Evolutionary conservation across 257 asterid species (phyloP).

Genomic region (Craterostigma plantagineum): DNA sequence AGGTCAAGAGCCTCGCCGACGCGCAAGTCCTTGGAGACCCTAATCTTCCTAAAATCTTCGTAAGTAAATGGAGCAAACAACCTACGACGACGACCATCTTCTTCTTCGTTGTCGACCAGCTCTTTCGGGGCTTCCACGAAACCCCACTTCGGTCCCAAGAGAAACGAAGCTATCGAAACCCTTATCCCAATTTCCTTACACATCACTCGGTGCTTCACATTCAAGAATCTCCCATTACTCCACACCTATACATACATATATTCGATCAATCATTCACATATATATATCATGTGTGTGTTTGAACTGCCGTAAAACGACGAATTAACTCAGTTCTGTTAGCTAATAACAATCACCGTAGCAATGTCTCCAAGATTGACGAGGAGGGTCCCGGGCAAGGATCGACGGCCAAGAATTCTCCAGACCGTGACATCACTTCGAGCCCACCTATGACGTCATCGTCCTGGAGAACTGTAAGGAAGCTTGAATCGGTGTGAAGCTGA

Average conservation of each 20-base stretch:
- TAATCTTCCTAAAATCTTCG: slow-evolving; percentile 16
- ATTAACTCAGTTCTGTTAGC: too few relatives aligned
- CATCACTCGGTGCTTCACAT: slow-evolving; percentile 42
- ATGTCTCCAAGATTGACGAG: slow-evolving; percentile 53
- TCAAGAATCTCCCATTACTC: slow-evolving; percentile 53
- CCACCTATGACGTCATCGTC: slow-evolving; percentile 57
- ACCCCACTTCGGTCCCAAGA: slow-evolving; percentile 26
- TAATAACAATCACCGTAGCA: slow-evolving; percentile 24
- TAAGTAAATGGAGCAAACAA: slow-evolving; percentile 25
- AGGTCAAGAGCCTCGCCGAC: slow-evolving; percentile 21
- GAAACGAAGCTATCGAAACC: slow-evolving; percentile 28
- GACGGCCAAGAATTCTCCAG: slow-evolving; percentile 32
- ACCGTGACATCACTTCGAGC: slow-evolving; percentile 34
- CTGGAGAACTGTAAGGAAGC: slow-evolving; percentile 51
- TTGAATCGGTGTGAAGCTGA: slow-evolving; percentile 53
- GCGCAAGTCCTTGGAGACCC: slow-evolving; percentile 10
- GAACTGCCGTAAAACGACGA: too few relatives aligned
- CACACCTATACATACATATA: too few relatives aligned
- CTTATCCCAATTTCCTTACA: slow-evolving; percentile 29
- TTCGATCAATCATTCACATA: too few relatives aligned
- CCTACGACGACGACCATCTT: too few relatives aligned
- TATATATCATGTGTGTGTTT: too few relatives aligned
- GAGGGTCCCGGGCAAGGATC: slow-evolving; percentile 45
- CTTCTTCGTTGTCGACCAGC: slow-evolving; percentile 24
- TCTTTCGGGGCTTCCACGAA: slow-evolving; percentile 20